These are phyloP conservation scores for Ustanciosporium gigantosporum DNA, from an alignment of 1,284 basidiomycete genomes.

Conservation along the genomic window DNA sequence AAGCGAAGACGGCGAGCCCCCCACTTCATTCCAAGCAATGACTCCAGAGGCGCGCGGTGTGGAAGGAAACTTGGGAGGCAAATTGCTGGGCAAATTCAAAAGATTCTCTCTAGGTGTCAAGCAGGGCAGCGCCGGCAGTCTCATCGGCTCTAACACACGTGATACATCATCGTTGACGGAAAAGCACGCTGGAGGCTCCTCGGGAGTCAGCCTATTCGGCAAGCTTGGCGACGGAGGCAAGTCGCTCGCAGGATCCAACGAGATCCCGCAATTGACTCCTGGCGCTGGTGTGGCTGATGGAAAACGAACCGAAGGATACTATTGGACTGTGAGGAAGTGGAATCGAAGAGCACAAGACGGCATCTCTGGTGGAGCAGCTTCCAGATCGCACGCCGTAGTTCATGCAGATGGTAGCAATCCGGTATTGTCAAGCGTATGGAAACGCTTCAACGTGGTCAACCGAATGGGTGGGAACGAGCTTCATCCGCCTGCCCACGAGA, in stretches of 20 bases:
- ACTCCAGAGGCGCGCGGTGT: constrained; percentile 46
- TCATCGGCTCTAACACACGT: constrained; percentile 1
- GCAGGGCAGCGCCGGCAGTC: neutral
- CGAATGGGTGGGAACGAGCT: constrained; percentile 38
- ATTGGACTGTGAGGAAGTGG: constrained; percentile 53
- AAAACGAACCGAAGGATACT: constrained; percentile 47
- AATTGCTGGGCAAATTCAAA: constrained; percentile 48
- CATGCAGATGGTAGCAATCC: constrained; percentile 19
- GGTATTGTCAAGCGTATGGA: constrained; percentile 49
- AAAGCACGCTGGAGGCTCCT: neutral
- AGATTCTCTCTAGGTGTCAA: constrained; percentile 31
- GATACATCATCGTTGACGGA: constrained; percentile 2
- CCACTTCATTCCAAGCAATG: constrained; percentile 52
- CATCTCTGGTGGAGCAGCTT: neutral
- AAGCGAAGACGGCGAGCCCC: constrained; percentile 15
- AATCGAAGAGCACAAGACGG: constrained; percentile 29
- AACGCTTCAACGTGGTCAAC: constrained; percentile 43
- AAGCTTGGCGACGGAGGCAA: constrained; percentile 6
- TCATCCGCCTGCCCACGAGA: constrained; percentile 37
- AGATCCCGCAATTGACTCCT: constrained; percentile 36
- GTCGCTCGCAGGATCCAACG: constrained; percentile 1
- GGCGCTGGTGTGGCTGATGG: constrained; percentile 37
- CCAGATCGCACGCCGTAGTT: neutral
- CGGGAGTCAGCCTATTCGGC: constrained; percentile 11
- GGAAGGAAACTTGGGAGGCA: constrained; percentile 36